Evolutionary conservation across 2,329 filamentous ascomycete species (phyloP).

Genomic region (Colletotrichum echinochloae): DNA sequence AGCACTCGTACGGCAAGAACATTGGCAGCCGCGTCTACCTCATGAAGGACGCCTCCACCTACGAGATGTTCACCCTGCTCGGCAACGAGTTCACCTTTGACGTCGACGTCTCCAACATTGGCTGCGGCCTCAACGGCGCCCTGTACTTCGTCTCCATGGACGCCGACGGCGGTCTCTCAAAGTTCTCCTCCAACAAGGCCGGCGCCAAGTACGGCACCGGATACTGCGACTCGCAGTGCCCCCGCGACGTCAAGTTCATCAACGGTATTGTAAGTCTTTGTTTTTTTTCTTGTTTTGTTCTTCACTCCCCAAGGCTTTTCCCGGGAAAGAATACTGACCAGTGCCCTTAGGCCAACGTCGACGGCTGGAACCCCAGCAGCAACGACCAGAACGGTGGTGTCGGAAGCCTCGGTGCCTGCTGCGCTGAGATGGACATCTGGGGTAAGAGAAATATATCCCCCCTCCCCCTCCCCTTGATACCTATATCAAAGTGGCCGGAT

Average conservation of each 20-base stretch:
- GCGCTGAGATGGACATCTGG: conserved; percentile 72
- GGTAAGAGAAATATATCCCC: conserved; percentile 8
- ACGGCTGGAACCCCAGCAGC: conserved; percentile 62
- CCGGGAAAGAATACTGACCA: not conserved
- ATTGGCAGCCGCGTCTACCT: conserved; percentile 72
- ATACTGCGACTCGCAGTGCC: conserved; percentile 64
- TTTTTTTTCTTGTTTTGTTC: no score
- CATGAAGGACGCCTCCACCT: conserved; percentile 70
- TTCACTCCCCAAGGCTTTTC: no score
- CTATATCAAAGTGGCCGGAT: conserved; percentile 24
- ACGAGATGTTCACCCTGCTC: conserved; percentile 73
- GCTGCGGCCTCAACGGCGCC: conserved; percentile 79
- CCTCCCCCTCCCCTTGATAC: not conserved
- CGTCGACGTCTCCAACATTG: conserved; percentile 75
- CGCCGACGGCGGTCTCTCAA: conserved; percentile 64
- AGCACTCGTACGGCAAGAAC: conserved; percentile 60
- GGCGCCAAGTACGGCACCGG: conserved; percentile 72
- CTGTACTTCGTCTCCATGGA: conserved; percentile 75
- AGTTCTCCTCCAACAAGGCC: conserved; percentile 63
- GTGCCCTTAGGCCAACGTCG: conserved; percentile 58
- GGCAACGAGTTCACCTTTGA: conserved; percentile 80
- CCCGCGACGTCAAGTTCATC: conserved; percentile 69
- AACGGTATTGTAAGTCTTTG: conserved; percentile 62
- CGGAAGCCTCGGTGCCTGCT: conserved; percentile 67
- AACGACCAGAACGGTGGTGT: conserved; percentile 67